Percentiles rank a stretch among this genome's conserved stretches.
phyloP scores from a whole-genome alignment of 441 rosid genomes.

The Iberis amara region DNA sequence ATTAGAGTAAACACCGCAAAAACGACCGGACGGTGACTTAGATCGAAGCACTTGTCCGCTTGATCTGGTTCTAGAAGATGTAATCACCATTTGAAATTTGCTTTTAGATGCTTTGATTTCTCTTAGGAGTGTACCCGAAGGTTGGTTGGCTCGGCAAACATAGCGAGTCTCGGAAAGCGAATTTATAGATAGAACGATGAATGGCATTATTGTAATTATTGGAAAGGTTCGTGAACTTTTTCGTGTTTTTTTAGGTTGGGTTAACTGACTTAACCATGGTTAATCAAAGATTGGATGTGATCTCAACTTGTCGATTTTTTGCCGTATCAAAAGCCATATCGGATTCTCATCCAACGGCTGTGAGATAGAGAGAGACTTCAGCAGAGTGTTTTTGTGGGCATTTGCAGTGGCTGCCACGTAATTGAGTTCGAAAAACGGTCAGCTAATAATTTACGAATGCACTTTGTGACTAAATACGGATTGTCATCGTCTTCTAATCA shows the following conservation, averaged over 20 bases:
- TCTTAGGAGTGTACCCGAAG: not conserved
- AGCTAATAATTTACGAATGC: not conserved
- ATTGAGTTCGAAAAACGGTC: slow-evolving; percentile 22
- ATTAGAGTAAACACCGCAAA: no score
- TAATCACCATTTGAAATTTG: not conserved
- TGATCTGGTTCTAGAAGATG: slow-evolving; percentile 44
- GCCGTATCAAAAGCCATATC: not conserved
- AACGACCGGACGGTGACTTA: slow-evolving; percentile 43
- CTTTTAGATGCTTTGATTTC: no score
- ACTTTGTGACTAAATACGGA: no score
- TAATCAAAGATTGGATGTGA: not conserved
- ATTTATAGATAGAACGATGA: not conserved
- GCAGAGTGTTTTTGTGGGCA: not conserved
- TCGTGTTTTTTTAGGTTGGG: not conserved
- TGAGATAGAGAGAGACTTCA: not conserved
- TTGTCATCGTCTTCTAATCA: no score
- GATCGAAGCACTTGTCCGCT: slow-evolving; percentile 46
- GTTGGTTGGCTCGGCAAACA: not conserved
- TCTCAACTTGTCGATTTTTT: not conserved
- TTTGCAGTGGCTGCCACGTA: not conserved
- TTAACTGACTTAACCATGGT: not conserved
- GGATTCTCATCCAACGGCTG: not conserved
- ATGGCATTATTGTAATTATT: not conserved
- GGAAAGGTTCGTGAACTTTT: not conserved
- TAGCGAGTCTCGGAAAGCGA: not conserved